Base-by-base conservation (phyloP, 768 basidiomycete species). In the Mycena filopes region DNA sequence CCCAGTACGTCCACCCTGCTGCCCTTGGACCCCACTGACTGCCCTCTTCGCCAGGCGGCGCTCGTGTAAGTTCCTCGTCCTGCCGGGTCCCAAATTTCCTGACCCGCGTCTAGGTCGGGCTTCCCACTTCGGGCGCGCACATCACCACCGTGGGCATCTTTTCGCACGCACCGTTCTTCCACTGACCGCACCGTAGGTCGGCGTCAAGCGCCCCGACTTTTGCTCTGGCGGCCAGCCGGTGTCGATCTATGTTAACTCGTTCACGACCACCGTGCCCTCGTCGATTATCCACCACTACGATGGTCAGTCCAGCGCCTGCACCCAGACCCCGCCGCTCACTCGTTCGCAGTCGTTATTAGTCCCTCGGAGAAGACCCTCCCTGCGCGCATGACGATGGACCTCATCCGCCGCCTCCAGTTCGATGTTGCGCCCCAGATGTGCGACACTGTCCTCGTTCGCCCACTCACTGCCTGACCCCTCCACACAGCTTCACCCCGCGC, bases 341-440 rank as follows among this genome's bases (percentile, higher is more conserved):
- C 51, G 59, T 28, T 53, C 53, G 38, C 51, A 43, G 38, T 67
- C 88, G 90, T 88, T n/a, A 92, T 93, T 33, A 80, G 79, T 0
- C 89, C 90, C 0, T 85, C 86, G 0, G 93, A 93, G 68, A 92
- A 90, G 76, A 83, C 80, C 0, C 79, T 92, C 2, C 91, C 93
- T 0, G 84, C 86, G 2, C 79, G 85, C 16, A 75, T 92, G 8
- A 94, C 93, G 63, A 82, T 94, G 81, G 87, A 90, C 16, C 77
- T 95, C 12, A 88, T 95, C 50, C 81, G 82, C 16, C 79, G 79
- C 18, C 74, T 95, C 16, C 94, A 95, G 73, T 80, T 78, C 5
- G 73, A 78, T 0, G 81, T 84, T 5, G 86, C 87, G 1, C 87
- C 87, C 0, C 76, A 84, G n/a, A 79, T 91, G 65, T 66, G 26